phyloP scores from a whole-genome alignment of 345 rosid genomes.

The Camelina sativa region DNA sequence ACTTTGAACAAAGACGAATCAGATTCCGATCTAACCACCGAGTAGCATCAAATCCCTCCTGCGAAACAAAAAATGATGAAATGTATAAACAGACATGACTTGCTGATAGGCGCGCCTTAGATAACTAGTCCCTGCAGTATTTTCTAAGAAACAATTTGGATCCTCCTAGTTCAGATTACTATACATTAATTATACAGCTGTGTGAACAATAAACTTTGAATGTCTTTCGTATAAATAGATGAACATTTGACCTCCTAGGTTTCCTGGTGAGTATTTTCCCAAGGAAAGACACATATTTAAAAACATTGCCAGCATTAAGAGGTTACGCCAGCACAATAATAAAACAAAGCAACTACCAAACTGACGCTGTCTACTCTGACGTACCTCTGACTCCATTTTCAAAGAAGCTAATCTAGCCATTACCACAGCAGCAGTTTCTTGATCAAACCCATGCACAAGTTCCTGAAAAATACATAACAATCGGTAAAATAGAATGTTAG shows the following conservation, averaged over 20 bases:
- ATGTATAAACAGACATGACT: neutral
- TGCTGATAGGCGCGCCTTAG: neutral
- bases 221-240: neutral
- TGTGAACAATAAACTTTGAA: neutral
- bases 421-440: conserved; percentile 88
- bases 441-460: conserved; percentile 81
- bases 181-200: neutral
- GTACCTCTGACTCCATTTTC: conserved; percentile 89
- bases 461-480: conserved; percentile 54
- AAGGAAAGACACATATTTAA: neutral
- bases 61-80: conserved; percentile 21
- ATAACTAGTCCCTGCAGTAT: neutral
- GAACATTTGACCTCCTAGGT: neutral
- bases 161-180: conserved; percentile 2
- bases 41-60: conserved; percentile 99
- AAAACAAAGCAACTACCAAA: neutral
- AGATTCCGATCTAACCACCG: conserved; percentile 97
- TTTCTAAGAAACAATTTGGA: neutral
- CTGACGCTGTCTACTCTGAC: neutral
- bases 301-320: neutral
- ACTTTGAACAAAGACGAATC: conserved; percentile 88
- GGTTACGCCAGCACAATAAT: neutral
- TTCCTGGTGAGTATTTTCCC: neutral
- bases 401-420: conserved; percentile 80
- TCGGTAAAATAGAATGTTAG: neutral